A percentile compares a stretch with the other conserved stretches of the same genome.
Conservation (phyloP, 495 filamentous ascomycete species). For the Daldinia concentrica region DNA sequence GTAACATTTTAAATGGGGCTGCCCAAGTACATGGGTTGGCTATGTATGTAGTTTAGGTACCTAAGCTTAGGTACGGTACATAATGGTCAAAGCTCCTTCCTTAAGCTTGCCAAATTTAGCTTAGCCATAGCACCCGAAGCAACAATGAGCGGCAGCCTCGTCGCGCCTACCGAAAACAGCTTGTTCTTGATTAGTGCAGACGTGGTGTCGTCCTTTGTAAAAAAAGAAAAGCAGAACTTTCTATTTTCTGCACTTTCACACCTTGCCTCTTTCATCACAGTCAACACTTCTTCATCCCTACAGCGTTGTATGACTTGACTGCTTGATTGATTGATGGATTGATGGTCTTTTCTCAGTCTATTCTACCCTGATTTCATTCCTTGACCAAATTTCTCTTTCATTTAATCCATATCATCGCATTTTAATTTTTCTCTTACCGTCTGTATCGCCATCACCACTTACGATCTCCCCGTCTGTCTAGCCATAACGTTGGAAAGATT, state of each 20-base stretch:
- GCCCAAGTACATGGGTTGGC: neutral
- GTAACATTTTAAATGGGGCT: neutral
- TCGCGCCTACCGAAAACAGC: slow-evolving; percentile 43
- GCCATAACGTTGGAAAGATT: neutral
- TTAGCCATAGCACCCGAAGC: neutral
- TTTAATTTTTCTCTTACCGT: slow-evolving; percentile 21
- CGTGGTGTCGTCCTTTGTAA: slow-evolving; percentile 15
- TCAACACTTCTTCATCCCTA: neutral
- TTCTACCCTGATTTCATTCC: slow-evolving; percentile 18
- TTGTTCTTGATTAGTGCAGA: slow-evolving; percentile 13
- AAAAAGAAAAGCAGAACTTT: slow-evolving; percentile 15
- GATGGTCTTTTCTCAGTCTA: slow-evolving; percentile 5
- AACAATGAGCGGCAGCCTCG: slow-evolving; percentile 26
- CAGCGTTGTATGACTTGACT: slow-evolving; percentile 3
- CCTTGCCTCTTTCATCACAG: slow-evolving; percentile 24
- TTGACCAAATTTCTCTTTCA: slow-evolving; percentile 20
- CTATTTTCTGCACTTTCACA: slow-evolving; percentile 11
- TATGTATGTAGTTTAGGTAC: no score
- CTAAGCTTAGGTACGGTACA: no score
- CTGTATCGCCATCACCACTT: slow-evolving; percentile 6
- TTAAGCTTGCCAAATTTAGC: neutral
- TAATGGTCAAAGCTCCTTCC: neutral
- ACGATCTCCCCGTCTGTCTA: slow-evolving; percentile 9
- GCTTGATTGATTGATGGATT: slow-evolving; percentile 19
- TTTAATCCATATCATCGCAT: slow-evolving; percentile 17